Conservation (phyloP, 2,329 filamentous ascomycete species). For the Tolypocladium sp. region DNA sequence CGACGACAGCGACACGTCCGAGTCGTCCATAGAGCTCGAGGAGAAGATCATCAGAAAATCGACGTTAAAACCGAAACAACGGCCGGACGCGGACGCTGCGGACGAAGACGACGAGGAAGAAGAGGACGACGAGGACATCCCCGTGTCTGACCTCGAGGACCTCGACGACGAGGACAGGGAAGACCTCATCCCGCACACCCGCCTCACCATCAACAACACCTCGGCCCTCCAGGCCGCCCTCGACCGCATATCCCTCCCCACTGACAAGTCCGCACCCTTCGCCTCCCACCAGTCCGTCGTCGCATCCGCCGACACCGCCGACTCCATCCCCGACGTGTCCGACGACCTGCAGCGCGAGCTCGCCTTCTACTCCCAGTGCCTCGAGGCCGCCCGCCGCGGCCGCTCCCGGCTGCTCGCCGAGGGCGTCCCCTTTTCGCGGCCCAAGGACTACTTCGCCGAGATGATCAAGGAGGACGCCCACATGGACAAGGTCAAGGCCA, state of each 20-base stretch:
- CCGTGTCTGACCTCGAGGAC: conserved; percentile 78
- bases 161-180: conserved; percentile 70
- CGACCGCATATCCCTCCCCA: conserved; percentile 65
- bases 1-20: conserved; percentile 52
- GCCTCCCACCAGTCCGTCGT: conserved; percentile 72
- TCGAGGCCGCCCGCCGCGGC: conserved; percentile 67
- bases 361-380: conserved; percentile 84
- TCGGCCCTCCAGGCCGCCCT: conserved; percentile 72
- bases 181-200: conserved; percentile 82
- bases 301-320: conserved; percentile 53
- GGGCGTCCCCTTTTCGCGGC: conserved; percentile 76
- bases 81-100: conserved; percentile 28
- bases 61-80: conserved; percentile 20
- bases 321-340: conserved; percentile 69
- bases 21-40: conserved; percentile 71
- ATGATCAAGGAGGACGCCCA: conserved; percentile 99
- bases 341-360: conserved; percentile 90
- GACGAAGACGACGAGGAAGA: conserved; percentile 52
- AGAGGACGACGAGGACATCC: conserved; percentile 78
- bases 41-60: conserved; percentile 42
- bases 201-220: conserved; percentile 96
- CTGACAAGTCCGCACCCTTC: conserved; percentile 62
- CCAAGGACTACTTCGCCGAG: conserved; percentile 94
- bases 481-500: conserved; percentile 93
- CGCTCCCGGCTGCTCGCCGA: conserved; percentile 72